Percentiles rank a stretch among this genome's conserved stretches.
phyloP scores from a whole-genome alignment of 768 basidiomycete species.

The Boletales sp. region DNA sequence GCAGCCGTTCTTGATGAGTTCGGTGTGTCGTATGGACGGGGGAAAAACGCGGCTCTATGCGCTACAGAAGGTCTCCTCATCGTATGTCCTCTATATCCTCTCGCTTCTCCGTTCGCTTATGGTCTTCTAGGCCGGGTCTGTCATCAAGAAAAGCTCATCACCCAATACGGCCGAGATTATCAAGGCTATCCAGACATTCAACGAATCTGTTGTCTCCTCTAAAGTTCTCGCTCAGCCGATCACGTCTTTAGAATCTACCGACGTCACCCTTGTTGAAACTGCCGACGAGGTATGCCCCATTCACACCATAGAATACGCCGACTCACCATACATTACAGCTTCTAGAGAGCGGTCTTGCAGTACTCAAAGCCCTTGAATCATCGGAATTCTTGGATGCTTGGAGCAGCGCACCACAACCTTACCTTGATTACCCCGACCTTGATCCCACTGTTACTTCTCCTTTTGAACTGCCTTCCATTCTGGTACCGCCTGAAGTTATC shows the following conservation, averaged over 20 bases:
- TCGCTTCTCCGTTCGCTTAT: neutral
- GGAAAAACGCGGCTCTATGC: conserved; percentile 75
- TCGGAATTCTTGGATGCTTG: conserved; percentile 56
- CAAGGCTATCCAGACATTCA: conserved; percentile 65
- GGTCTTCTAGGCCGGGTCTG: conserved; percentile 55
- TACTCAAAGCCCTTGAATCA: conserved; percentile 58
- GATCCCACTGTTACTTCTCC: conserved; percentile 39
- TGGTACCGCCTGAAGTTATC: conserved; percentile 86
- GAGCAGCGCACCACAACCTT: conserved; percentile 64
- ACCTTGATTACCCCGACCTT: conserved; percentile 45
- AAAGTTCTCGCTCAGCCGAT: conserved; percentile 69
- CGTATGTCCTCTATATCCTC: conserved; percentile 32
- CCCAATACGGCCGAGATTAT: conserved; percentile 67
- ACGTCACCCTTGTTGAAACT: conserved; percentile 41
- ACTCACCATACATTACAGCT: conserved; percentile 41
- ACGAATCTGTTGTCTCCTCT: conserved; percentile 52
- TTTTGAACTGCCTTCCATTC: conserved; percentile 71
- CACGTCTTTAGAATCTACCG: conserved; percentile 44
- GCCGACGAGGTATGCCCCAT: conserved; percentile 54
- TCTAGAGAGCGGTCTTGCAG: conserved; percentile 66
- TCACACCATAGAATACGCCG: neutral
- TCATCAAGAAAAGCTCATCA: conserved; percentile 57
- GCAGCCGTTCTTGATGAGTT: conserved; percentile 86
- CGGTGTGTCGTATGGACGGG: conserved; percentile 81
- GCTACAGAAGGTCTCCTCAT: conserved; percentile 81